phyloP scores from a whole-genome alignment of 169 alveolate species.

The Plasmodium malariae region DNA sequence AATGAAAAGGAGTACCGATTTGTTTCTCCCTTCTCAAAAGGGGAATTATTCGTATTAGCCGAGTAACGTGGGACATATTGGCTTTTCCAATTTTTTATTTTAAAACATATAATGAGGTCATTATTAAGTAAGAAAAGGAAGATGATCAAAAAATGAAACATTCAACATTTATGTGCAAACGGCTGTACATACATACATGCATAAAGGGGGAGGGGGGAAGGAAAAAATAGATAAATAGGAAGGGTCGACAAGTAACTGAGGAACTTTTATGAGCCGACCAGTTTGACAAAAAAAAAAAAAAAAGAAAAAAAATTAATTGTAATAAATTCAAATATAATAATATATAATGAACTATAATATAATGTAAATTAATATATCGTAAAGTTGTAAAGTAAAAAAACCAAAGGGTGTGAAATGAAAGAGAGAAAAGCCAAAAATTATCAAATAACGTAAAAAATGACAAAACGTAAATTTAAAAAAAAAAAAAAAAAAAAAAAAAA shows the following conservation, averaged over 20 bases:
- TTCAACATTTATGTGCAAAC: neutral
- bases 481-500: too few species aligned
- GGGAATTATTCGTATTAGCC: neutral
- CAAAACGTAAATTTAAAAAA: too few species aligned
- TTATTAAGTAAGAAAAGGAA: neutral
- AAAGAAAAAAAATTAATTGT: too few species aligned
- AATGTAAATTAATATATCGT: too few species aligned
- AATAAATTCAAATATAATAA: too few species aligned
- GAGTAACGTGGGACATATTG: neutral
- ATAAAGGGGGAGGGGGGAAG: neutral
- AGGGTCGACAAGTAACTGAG: neutral
- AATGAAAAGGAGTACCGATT: neutral
- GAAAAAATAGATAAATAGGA: neutral
- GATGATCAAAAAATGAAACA: slow-evolving; percentile 4
- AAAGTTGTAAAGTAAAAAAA: too few species aligned
- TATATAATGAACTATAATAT: too few species aligned
- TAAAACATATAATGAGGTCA: slow-evolving; percentile 16
- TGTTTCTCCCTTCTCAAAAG: neutral
- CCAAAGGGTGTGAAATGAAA: too few species aligned
- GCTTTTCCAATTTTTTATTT: slow-evolving; percentile 8
- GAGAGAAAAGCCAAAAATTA: too few species aligned
- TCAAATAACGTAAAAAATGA: too few species aligned
- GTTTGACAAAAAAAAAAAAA: neutral
- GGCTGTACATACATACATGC: neutral
- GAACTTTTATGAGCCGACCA: neutral